Evolutionary conservation across 2,329 filamentous ascomycete species (phyloP).

Genomic region (Lasiodiplodia hormozganensis): DNA sequence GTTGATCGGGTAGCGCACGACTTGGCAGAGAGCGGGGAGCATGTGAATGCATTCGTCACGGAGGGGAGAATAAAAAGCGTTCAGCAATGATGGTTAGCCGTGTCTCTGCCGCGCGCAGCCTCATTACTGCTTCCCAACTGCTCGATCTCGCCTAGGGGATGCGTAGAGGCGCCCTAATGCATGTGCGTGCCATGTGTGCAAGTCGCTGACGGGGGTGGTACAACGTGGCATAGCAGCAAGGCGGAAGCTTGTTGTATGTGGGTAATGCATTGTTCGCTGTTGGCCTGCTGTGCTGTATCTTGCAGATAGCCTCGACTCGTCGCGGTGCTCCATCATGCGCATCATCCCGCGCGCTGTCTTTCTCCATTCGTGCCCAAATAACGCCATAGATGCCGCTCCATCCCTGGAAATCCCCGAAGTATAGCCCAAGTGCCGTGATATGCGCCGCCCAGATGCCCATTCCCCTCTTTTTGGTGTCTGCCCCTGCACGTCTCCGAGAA

Average conservation of each 20-base stretch:
- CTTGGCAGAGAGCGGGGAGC: conserved; percentile 11
- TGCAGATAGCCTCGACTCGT: conserved; percentile 4
- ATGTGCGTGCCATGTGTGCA: conserved; percentile 19
- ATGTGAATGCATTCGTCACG: neutral
- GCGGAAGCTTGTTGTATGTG: conserved; percentile 22
- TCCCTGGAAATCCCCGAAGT: conserved; percentile 12
- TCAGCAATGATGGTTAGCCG: conserved; percentile 11
- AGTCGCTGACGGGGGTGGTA: conserved; percentile 7
- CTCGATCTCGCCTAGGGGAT: conserved; percentile 5
- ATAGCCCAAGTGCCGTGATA: conserved; percentile 20
- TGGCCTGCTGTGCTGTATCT: conserved; percentile 18
- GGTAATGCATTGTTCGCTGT: conserved; percentile 20
- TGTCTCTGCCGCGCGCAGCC: conserved; percentile 14
- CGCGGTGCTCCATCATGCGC: conserved; percentile 14
- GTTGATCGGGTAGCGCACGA: conserved; percentile 11
- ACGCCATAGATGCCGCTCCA: conserved; percentile 23
- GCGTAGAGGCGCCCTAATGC: conserved; percentile 18
- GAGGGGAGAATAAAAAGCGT: conserved; percentile 6
- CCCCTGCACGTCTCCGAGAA: conserved; percentile 19
- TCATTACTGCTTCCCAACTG: conserved; percentile 2
- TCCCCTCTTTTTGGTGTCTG: conserved; percentile 14
- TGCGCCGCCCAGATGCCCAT: conserved; percentile 20
- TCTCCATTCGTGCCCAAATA: conserved; percentile 21
- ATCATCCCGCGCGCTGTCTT: conserved; percentile 19
- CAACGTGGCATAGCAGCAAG: conserved; percentile 26